Conservation (phyloP, 305 asterid species). For the Plantago lanceolata region DNA sequence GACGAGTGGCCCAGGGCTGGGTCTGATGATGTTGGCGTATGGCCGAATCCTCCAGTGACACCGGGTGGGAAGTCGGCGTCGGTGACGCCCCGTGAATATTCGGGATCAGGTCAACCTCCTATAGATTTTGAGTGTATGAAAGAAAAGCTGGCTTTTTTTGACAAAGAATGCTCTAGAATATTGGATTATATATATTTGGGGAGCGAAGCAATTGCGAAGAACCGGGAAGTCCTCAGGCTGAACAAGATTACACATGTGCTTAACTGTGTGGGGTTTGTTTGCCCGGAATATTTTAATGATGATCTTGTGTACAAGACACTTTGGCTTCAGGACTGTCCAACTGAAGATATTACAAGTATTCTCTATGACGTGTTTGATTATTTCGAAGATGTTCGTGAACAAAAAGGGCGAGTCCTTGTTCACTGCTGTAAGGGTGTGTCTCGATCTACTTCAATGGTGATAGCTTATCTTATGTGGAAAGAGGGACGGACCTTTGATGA, state of each 20-base stretch:
- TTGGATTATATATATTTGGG: conserved; percentile 77
- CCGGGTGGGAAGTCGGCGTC: conserved; percentile 65
- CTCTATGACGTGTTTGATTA: conserved; percentile 88
- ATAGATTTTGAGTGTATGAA: conserved; percentile 57
- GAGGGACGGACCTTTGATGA: conserved; percentile 71
- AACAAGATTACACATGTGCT: conserved; percentile 83
- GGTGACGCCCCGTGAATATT: conserved; percentile 40
- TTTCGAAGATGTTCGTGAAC: conserved; percentile 78
- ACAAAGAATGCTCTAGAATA: conserved; percentile 84
- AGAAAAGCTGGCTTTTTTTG: conserved; percentile 76
- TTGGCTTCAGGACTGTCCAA: conserved; percentile 91
- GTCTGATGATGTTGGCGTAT: conserved; percentile 85
- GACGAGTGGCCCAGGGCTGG: conserved; percentile 95
- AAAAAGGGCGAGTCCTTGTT: conserved; percentile 78
- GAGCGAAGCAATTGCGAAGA: conserved; percentile 76
- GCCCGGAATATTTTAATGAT: conserved; percentile 76
- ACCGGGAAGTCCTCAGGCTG: conserved; percentile 59
- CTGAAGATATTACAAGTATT: conserved; percentile 89
- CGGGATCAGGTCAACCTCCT: conserved; percentile 34
- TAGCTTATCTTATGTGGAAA: conserved; percentile 97
- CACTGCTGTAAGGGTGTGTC: conserved; percentile 95
- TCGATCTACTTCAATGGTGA: conserved; percentile 86
- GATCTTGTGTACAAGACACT: conserved; percentile 86
- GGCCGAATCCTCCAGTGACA: conserved; percentile 73
- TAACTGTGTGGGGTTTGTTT: conserved; percentile 79